Conservation (phyloP, 257 asterid genomes). For the Dorcoceras hygrometricum region DNA sequence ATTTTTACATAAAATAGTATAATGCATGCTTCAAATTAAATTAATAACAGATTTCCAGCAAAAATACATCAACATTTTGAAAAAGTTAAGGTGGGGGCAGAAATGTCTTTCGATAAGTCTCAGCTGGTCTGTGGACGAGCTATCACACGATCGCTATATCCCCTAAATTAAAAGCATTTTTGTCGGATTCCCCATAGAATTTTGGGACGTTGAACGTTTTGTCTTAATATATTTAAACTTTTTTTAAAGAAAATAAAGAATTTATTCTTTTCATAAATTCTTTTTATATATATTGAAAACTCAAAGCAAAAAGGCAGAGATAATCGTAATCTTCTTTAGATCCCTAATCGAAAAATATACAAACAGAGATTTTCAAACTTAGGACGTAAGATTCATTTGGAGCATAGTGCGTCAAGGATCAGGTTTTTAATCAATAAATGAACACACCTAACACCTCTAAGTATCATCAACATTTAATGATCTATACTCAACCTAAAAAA, state of each 20-base stretch:
- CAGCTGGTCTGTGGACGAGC: constrained; percentile 16
- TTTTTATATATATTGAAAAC: no score
- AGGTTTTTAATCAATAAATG: no score
- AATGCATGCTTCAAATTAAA: no score
- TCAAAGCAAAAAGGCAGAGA: background rate
- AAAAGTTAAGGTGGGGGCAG: constrained; percentile 1
- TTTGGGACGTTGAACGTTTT: constrained; percentile 38
- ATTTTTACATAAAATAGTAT: no score
- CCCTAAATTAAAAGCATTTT: constrained; percentile 35
- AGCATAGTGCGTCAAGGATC: background rate
- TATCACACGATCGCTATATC: constrained; percentile 24
- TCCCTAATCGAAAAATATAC: background rate
- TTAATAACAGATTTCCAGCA: no score
- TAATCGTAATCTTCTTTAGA: background rate
- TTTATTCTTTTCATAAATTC: no score
- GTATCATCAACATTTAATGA: no score
- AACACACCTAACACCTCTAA: no score
- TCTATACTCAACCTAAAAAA: no score
- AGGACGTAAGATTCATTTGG: background rate
- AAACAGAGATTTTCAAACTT: background rate
- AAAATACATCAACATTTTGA: no score
- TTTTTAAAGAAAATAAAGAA: no score
- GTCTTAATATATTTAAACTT: constrained; percentile 15
- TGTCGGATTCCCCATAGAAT: constrained; percentile 43
- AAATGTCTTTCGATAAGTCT: constrained; percentile 2